Evolutionary conservation across 768 basidiomycete species (phyloP).

Genomic region (Suillus fuscotomentosus): DNA sequence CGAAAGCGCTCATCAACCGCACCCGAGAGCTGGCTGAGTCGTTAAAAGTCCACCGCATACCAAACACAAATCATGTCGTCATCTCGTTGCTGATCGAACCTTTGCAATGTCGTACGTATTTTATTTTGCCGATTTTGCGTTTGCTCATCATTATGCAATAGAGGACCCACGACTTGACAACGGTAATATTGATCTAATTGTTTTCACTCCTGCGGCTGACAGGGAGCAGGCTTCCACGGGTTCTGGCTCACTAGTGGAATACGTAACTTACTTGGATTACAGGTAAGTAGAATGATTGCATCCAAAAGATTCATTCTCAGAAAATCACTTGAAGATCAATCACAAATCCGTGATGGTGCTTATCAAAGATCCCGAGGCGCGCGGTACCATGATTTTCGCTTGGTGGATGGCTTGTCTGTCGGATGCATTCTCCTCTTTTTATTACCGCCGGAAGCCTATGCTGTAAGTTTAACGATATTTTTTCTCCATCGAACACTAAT

Average conservation of each 20-base stretch:
- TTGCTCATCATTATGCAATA: constrained; percentile 27
- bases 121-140: constrained; percentile 5
- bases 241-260: constrained; percentile 83
- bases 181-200: constrained; percentile 42
- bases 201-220: constrained; percentile 16
- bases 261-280: constrained; percentile 74
- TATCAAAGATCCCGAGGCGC: constrained; percentile 71
- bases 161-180: constrained; percentile 73
- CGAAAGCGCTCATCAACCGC: constrained; percentile 74
- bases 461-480: constrained; percentile 41
- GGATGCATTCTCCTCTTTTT: constrained; percentile 81
- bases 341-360: constrained; percentile 75
- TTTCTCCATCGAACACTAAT: constrained; percentile 18
- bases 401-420: constrained; percentile 92
- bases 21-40: constrained; percentile 86
- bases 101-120: constrained; percentile 78
- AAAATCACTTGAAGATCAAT: constrained; percentile 58
- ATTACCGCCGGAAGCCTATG: constrained; percentile 83
- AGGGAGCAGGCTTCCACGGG: constrained; percentile 67
- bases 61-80: constrained; percentile 78
- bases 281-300: constrained; percentile 39
- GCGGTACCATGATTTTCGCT: constrained; percentile 85
- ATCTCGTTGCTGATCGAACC: constrained; percentile 81
- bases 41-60: constrained; percentile 81
- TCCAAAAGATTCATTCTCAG: constrained; percentile 7